Evolutionary conservation across 1,284 basidiomycete species (phyloP).

Genomic region (Rhodotorula glutinis): DNA sequence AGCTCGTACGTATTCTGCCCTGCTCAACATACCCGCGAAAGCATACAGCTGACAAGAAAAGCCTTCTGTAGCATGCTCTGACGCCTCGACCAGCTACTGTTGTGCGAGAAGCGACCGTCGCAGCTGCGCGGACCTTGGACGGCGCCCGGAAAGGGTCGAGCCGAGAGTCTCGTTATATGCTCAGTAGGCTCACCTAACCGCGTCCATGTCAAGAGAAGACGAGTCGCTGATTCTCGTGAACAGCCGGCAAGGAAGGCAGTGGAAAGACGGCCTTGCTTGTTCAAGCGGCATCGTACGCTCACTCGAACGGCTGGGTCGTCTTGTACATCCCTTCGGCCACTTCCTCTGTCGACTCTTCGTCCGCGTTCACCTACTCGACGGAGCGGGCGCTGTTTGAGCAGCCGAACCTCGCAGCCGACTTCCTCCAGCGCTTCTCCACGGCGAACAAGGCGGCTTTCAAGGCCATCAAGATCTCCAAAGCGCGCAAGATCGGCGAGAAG

Average conservation of each 20-base stretch:
- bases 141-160: constrained; percentile 46
- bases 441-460: constrained; percentile 49
- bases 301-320: constrained; percentile 73
- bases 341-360: constrained; percentile 73
- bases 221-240: not conserved
- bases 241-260: constrained; percentile 71
- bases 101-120: constrained; percentile 62
- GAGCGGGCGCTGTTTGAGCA: constrained; percentile 76
- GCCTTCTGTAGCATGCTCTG: constrained; percentile 59
- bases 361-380: constrained; percentile 69
- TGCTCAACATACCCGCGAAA: not conserved
- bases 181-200: constrained; percentile 10
- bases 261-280: constrained; percentile 82
- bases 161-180: constrained; percentile 16
- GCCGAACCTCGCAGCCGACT: constrained; percentile 52
- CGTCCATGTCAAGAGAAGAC: not conserved
- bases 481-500: constrained; percentile 53
- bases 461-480: constrained; percentile 37
- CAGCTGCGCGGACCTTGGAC: constrained; percentile 56
- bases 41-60: not conserved
- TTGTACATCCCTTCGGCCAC: constrained; percentile 79
- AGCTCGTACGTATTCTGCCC: constrained; percentile 18
- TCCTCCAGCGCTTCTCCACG: constrained; percentile 47
- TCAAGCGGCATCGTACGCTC: constrained; percentile 72
- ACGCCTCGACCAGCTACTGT: constrained; percentile 64